Evolutionary conservation across 2,329 filamentous ascomycete species (phyloP), one percentile per base, ranked within the genome.

Genomic region (Curvularia lunata): DNA sequence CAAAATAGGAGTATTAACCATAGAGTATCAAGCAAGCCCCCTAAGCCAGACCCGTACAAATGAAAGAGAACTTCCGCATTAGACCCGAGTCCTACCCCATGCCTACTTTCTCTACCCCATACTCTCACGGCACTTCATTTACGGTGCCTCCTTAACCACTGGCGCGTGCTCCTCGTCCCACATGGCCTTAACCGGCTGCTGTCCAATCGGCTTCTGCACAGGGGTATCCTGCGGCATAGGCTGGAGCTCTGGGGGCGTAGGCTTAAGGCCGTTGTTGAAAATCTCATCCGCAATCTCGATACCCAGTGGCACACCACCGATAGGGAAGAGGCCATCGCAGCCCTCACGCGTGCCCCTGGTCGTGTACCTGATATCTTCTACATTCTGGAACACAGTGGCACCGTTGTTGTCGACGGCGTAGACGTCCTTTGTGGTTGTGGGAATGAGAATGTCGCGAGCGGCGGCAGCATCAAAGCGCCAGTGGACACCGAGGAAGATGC

Each of bases 381-480:
- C 34, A 21, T 60, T 58, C 54, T 63, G 48, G 34, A 63, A 64
- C 34, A 58, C 18, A 4, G 52, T 58, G 2, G 58, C 58, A 6
- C 62, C 62, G 8, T 56, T 54, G 1, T 32, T 27, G 25, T 64
- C 60, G 10, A 54, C 47, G 3, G 56, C 58, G 18, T 64, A 64
- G 0, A 64, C 49, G 19, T 63, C 50, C 30, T 55, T 50, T 16
- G 48, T 60, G 2, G 48, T 52, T 1, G 62, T 62, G 6, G 61
- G 63, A 9, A 65, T 48, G 16, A 65, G 12, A 7, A 65, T 62
- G 23, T 69, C 66, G 25, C 59, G 54, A 3, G 64, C 54, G 5
- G 69, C 61, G 10, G 68, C 69, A 12, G 69, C 69, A 48, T 72
- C 69, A 48, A 71, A 72, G 41, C 65, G 58, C 69, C 68, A 72